These are phyloP conservation scores for Colletotrichum sp. DNA, from an alignment of 2,329 filamentous ascomycete genomes.

Conservation along the genomic window DNA sequence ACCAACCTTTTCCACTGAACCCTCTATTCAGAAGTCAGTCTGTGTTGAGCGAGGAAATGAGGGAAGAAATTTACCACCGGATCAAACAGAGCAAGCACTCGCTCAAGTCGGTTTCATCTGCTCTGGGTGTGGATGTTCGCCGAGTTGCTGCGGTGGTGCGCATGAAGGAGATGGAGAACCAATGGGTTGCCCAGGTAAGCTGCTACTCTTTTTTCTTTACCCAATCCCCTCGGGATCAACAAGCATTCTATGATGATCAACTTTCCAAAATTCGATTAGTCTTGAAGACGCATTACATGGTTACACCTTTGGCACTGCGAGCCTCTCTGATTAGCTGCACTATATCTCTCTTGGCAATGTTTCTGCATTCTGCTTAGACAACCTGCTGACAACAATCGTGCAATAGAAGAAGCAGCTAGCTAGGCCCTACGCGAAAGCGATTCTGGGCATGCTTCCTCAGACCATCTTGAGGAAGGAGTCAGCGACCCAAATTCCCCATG, in stretches of 20 bases:
- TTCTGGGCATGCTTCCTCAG: conserved; percentile 80
- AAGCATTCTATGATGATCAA: conserved; percentile 54
- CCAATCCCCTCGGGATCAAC: not conserved
- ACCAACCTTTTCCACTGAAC: conserved; percentile 77
- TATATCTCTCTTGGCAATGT: not conserved
- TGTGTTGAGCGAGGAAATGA: conserved; percentile 74
- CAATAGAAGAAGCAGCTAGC: conserved; percentile 77
- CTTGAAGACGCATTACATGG: conserved; percentile 94
- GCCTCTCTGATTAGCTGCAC: conserved; percentile 67
- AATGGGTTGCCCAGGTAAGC: conserved; percentile 77
- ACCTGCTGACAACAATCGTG: conserved; percentile 23
- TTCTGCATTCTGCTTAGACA: not conserved
- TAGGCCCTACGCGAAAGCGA: conserved; percentile 74
- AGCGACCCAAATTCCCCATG: conserved; percentile 41
- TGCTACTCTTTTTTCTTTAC: not conserved
- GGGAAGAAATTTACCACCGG: conserved; percentile 74
- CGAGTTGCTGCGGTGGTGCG: conserved; percentile 85
- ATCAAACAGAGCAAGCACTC: conserved; percentile 70
- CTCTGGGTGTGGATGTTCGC: conserved; percentile 79
- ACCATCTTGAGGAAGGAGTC: conserved; percentile 52
- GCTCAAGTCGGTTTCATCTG: conserved; percentile 77
- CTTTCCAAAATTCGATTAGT: conserved; percentile 94
- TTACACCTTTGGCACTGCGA: conserved; percentile 81
- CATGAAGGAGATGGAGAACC: conserved; percentile 84
- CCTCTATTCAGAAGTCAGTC: conserved; percentile 69